Evolutionary conservation across 2,329 filamentous ascomycete species (phyloP).

Genomic region (Neonectria sp.): DNA sequence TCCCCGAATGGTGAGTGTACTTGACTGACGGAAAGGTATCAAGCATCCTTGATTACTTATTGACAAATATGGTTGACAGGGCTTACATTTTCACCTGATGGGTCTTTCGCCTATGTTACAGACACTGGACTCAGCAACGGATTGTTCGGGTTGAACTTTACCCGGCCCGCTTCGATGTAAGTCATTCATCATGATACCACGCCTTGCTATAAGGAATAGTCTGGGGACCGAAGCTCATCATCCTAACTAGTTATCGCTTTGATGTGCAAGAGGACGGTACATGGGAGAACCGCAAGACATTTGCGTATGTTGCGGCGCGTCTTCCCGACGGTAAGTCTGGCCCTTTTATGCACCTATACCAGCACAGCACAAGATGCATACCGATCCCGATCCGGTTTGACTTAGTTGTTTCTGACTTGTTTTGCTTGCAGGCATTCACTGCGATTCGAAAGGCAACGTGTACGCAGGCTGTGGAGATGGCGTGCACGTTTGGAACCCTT

Average conservation of each 20-base stretch:
- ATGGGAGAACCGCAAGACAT: conserved; percentile 64
- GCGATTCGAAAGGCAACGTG: conserved; percentile 69
- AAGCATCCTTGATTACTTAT: background rate
- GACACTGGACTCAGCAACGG: conserved; percentile 65
- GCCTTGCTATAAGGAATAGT: too few relatives aligned
- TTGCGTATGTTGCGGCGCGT: conserved; percentile 69
- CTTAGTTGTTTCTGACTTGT: background rate
- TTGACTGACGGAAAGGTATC: background rate
- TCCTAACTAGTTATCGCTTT: conserved; percentile 43
- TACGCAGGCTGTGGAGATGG: conserved; percentile 66
- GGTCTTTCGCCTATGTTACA: conserved; percentile 68
- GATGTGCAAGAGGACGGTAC: conserved; percentile 63
- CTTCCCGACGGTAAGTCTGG: conserved; percentile 68
- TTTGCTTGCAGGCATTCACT: conserved; percentile 63
- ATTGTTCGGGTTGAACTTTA: conserved; percentile 58
- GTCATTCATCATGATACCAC: background rate
- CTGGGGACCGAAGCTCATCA: background rate
- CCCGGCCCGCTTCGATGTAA: conserved; percentile 60
- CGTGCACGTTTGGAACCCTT: conserved; percentile 63
- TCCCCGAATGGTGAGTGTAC: conserved; percentile 65
- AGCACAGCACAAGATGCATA: background rate
- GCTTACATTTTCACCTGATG: conserved; percentile 69
- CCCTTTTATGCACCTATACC: background rate
- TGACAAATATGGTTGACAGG: conserved; percentile 52
- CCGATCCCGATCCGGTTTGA: background rate